Percentiles rank a stretch among this genome's conserved stretches.
phyloP scores from a whole-genome alignment of 495 filamentous ascomycete genomes.

The Daldinia decipiens region DNA sequence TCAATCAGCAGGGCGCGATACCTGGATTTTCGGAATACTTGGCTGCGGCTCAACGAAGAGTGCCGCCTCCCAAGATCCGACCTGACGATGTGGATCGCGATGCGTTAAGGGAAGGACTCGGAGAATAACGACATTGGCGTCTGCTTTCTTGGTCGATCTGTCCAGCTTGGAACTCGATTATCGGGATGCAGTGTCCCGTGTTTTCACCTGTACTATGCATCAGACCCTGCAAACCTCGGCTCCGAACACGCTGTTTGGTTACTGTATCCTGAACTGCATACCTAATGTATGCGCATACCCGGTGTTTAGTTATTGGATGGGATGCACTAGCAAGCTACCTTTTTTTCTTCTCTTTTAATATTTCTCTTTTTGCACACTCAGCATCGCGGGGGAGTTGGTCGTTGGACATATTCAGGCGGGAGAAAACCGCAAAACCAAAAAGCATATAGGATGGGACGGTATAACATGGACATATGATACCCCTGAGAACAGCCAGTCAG shows the following conservation, averaged over 20 bases:
- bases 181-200: background rate
- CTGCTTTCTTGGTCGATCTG: background rate
- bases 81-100: slow-evolving; percentile 55
- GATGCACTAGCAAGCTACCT: background rate
- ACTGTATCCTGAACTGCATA: background rate
- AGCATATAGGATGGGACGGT: slow-evolving; percentile 13
- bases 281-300: background rate
- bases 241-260: background rate
- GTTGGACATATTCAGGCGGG: slow-evolving; percentile 1
- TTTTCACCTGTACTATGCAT: background rate
- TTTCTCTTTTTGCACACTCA: background rate
- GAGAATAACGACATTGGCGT: slow-evolving; percentile 31
- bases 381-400: slow-evolving; percentile 2
- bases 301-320: background rate
- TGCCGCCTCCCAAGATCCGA: slow-evolving; percentile 53
- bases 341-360: background rate
- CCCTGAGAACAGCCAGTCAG: slow-evolving; percentile 17
- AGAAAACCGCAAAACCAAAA: slow-evolving; percentile 14
- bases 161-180: background rate
- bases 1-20: slow-evolving; percentile 64
- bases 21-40: slow-evolving; percentile 61
- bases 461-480: slow-evolving; percentile 38
- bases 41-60: slow-evolving; percentile 51
- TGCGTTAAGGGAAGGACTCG: slow-evolving; percentile 56
- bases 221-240: background rate